Evolutionary conservation across 2,329 filamentous ascomycete genomes (phyloP), one percentile per base, ranked within the genome.

Genomic region (Stenocarpella maydis): DNA sequence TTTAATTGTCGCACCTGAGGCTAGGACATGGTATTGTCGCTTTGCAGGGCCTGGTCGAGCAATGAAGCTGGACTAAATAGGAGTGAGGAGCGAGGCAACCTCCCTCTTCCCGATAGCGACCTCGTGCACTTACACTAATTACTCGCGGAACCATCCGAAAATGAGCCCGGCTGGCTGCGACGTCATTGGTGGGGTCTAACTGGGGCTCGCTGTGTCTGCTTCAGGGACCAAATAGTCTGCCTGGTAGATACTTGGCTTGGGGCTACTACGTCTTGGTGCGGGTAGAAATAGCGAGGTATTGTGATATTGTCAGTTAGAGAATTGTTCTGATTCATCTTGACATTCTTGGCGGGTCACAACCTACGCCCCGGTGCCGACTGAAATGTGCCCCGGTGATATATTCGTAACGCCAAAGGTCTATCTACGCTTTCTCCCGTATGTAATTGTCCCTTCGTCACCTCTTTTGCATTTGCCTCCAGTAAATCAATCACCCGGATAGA

Each of bases 1-100:
- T 67, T 54, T 54, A 58, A 28, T 67, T 67, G 26, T 58, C 41
- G 64, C 64, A 67, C 58, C 52, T 49, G 64, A 67, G 52, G 43
- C 43, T 28, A 37, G 24, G 26, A 43, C 34, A n/a, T 58, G 34
- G 28, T 19, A 17, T 28, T 45, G 64, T 28, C 54, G 43, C n/a
- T n/a, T 24, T 53, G 49, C 52, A 9, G 15, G 43, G 37, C 19
- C n/a, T 31, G 19, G 2, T 43, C 14, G 24, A 66, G 41, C 21
- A 47, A 21, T 54, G 52, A 8, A 39, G 28, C 21, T 17, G 21
- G 64, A 19, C 9, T 37, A 37, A 12, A 37, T 58, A 47, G 41
- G 31, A 34, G 39, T 19, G 21, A 28, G n/a, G 41, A 49, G 21
- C 49, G 28, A n/a, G n/a, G n/a, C n/a, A n/a, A n/a, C n/a, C n/a